Evolutionary conservation across 73 alveolate species (phyloP).

Genomic region (Blepharisma stoltei): DNA sequence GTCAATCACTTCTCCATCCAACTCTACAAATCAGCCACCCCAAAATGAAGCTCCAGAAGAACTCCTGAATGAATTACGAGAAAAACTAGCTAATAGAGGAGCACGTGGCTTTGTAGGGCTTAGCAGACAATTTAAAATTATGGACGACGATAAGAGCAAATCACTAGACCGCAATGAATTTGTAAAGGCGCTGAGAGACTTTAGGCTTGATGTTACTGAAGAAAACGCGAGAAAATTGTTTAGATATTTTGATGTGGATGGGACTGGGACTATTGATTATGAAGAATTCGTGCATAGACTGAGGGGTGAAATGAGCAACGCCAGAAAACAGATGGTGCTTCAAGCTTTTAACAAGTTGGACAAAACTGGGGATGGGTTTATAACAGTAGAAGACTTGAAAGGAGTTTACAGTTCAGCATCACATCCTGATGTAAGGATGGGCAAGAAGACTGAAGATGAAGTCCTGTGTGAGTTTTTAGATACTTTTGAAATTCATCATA

Average conservation of each 20-base stretch:
- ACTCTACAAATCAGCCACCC: not conserved
- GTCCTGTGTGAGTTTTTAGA: constrained; percentile 51
- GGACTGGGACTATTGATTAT: constrained; percentile 59
- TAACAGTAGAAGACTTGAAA: constrained; percentile 84
- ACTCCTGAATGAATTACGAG: constrained; percentile 54
- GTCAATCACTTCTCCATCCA: constrained; percentile 32
- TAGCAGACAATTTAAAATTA: constrained; percentile 73
- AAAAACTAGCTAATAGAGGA: constrained; percentile 74
- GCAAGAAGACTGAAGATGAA: constrained; percentile 82
- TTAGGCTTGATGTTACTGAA: constrained; percentile 66
- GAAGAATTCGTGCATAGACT: constrained; percentile 54
- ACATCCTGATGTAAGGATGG: constrained; percentile 85
- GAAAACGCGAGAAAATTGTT: constrained; percentile 73
- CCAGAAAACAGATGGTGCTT: constrained; percentile 46
- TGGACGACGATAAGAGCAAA: constrained; percentile 80
- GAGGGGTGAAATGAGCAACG: constrained; percentile 55
- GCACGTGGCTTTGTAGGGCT: constrained; percentile 90
- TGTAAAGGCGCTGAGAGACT: constrained; percentile 61
- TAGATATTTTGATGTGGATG: constrained; percentile 79
- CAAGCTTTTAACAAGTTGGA: constrained; percentile 66
- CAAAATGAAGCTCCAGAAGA: constrained; percentile 1
- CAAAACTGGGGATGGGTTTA: constrained; percentile 73
- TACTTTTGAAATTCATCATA: constrained; percentile 46
- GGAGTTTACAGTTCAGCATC: constrained; percentile 76
- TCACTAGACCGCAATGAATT: constrained; percentile 57